Evolutionary conservation across 2,329 filamentous ascomycete genomes (phyloP), one percentile per base, ranked within the genome.

Genomic region (Exophiala sp.): DNA sequence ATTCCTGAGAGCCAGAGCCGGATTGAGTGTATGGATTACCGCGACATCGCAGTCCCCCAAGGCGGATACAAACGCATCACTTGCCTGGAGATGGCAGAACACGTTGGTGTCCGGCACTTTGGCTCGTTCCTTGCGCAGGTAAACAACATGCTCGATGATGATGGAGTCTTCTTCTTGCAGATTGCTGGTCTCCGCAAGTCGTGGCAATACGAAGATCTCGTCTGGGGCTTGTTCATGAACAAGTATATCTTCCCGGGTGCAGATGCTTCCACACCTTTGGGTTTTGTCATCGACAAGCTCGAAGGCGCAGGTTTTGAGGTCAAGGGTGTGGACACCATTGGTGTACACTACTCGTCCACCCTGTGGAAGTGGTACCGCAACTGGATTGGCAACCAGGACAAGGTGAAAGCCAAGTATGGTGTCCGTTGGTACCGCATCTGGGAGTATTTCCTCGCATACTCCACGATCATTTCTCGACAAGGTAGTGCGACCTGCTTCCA

Each of bases 201-300:
- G 61, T 97, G 94, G 94, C 94, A 97, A 74, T 97, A 96, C 69
- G 91, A 97, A 79, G 92, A 97, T 75, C 82, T 96, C 47, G 88
- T 92, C 72, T 97, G 94, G 94, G 94, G 94, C 71, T 82, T 97
- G 43, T 97, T 96, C 82, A 95, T 97, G 91, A 97, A 97, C 86
- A 96, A 96, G 79, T 96, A 97, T 75, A 81, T 97, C 72, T 97
- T 97, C 83, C 94, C 91, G 33, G 94, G 94, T 70, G 94, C 94
- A 47, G 94, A 97, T 70, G 94, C 94, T 48, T 95, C 89, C 40
- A 95, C 91, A 54, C 94, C 94, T 47, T 84, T 99, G 45, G 90
- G 89, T 64, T 94, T 86, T 74, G 89, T 94, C 66, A 79, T 95
- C 65, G 84, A 90, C 72, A 85, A 84, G 69, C 82, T 96, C 16